Evolutionary conservation across 1,139 yeast genomes (phyloP).

Genomic region (Blastobotrys indianensis): DNA sequence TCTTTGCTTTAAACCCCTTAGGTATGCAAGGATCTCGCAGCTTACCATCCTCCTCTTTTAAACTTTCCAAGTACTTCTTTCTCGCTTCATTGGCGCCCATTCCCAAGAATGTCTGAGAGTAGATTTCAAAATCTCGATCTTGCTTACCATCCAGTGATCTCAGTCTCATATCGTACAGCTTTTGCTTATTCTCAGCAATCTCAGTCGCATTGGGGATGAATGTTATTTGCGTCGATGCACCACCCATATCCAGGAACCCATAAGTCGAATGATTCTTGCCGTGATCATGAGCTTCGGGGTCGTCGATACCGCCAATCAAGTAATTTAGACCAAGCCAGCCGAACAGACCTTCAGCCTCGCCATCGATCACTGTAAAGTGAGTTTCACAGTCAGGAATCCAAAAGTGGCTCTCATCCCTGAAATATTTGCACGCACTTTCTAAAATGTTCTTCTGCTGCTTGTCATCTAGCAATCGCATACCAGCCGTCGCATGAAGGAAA

Average conservation of each 20-base stretch:
- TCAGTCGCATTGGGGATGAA: constrained; percentile 64
- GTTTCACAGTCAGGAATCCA: constrained; percentile 45
- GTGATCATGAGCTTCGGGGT: constrained; percentile 44
- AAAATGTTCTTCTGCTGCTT: constrained; percentile 49
- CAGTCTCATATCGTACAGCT: constrained; percentile 48
- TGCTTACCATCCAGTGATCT: constrained; percentile 31
- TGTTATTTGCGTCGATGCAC: constrained; percentile 80
- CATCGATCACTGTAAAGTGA: constrained; percentile 66
- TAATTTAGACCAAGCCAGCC: constrained; percentile 81
- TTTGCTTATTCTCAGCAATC: constrained; percentile 47
- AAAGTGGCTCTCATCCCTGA: constrained; percentile 49
- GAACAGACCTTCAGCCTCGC: constrained; percentile 72
- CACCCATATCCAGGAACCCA: constrained; percentile 83
- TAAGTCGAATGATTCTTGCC: constrained; percentile 54
- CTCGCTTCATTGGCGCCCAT: constrained; percentile 72
- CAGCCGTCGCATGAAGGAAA: constrained; percentile 75
- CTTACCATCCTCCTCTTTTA: constrained; percentile 17
- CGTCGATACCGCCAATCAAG: constrained; percentile 53
- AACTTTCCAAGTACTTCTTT: constrained; percentile 39
- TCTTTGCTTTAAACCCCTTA: constrained; percentile 17
- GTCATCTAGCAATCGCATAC: constrained; percentile 61
- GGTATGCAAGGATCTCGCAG: constrained; percentile 47
- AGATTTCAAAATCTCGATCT: constrained; percentile 38
- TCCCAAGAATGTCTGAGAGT: constrained; percentile 65
- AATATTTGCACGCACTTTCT: constrained; percentile 49